Base-by-base conservation (phyloP, 2,329 filamentous ascomycete genomes). In the Venturia asperata region DNA sequence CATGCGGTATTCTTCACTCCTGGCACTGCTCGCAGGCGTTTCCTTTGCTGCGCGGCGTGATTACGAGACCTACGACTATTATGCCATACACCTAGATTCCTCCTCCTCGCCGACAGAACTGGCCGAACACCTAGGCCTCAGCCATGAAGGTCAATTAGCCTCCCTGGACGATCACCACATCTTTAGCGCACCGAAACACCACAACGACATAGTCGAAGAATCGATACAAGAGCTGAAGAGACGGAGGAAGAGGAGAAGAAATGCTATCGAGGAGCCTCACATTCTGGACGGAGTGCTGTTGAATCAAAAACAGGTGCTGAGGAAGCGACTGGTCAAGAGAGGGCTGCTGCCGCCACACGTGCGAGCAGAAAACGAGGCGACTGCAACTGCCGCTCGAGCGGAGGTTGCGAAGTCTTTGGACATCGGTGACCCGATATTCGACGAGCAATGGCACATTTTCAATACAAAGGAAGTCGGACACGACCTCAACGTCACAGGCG, bases 381-480 rank as follows among this genome's bases (percentile, higher is more conserved):
- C 88, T 82, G 52, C 47, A 74, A 68, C 69, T 70, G 2, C 69
- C 73, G 79, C 82, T 67, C 87, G 89, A 69, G 75, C 82, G 61
- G 76, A 82, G 5, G 78, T 95, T 60, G 87, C 87, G 69, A 76
- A 81, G 62, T 79, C 81, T 1, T 81, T 99, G n/a, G 80, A 81
- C 17, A 97, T 99, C 68, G 76, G 80, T 41, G 94, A 99, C 72
- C 94, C 94, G 21, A 96, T 96, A 63, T 99, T 97, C 77, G 81
- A 84, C 52, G 89, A 95, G 65, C 94, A 99, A 77, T 99, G 94
- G 94, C 94, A 99, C 81, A 80, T 99, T 60, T 87, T 89, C 79
- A 99, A 99, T 74, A 82, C 89, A 0, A 74, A 89, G 6, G 86
- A 96, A 70, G 74, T 86, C 0, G 93, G 92, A 6, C 90, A 97